A percentile compares a stretch with the other conserved stretches of the same genome.
Evolutionary conservation across 2,329 filamentous ascomycete genomes (phyloP).

Genomic region (Colletotrichum gloeosporioides): DNA sequence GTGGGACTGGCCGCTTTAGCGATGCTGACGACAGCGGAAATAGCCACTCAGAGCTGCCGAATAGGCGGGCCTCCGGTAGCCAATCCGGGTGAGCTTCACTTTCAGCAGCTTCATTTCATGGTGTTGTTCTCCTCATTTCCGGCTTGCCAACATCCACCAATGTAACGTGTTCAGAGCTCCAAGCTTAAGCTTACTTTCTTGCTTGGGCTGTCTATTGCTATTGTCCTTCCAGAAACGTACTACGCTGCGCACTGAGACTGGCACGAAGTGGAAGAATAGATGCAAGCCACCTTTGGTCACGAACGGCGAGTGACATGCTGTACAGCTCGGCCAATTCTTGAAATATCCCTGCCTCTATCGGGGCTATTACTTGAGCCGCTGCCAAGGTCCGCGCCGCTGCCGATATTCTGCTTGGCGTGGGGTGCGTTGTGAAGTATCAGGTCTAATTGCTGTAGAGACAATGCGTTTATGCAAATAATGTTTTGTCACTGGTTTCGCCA

Average conservation of each 20-base stretch:
- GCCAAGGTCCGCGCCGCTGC: neutral
- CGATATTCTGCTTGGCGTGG: neutral
- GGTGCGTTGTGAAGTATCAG: neutral
- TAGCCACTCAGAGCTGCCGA: fast-evolving
- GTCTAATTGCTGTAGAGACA: neutral
- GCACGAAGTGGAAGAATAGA: neutral
- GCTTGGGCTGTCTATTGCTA: neutral
- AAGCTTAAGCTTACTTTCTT: neutral
- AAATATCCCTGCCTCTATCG: neutral
- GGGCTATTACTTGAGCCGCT: neutral
- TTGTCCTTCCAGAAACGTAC: neutral
- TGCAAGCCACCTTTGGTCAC: neutral
- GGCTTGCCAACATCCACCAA: neutral
- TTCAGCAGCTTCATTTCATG: neutral
- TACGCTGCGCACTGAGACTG: neutral
- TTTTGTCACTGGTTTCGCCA: neutral
- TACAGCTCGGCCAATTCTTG: neutral
- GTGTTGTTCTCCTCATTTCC: neutral
- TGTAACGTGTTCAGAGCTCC: neutral
- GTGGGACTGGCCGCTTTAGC: neutral
- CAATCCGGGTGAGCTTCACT: neutral
- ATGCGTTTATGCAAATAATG: neutral
- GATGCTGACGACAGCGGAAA: neutral
- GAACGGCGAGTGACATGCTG: neutral
- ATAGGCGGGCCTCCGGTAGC: neutral